Evolutionary conservation across 2,329 filamentous ascomycete genomes (phyloP), one percentile per base, ranked within the genome.

Genomic region (Alternaria infectoria): DNA sequence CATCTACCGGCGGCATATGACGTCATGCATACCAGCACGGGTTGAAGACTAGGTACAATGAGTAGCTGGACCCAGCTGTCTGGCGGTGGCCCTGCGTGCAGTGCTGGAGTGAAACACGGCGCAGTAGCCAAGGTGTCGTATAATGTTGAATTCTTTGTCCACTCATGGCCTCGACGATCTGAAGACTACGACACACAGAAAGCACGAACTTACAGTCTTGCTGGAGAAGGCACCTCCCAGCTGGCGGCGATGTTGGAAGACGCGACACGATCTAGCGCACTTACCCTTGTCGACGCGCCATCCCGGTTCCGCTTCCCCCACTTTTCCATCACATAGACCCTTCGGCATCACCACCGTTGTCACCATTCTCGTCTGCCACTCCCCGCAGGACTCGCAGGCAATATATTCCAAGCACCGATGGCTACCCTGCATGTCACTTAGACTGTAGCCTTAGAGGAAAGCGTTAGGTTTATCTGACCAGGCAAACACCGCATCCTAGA

Each of bases 71-170:
- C 2, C n/a, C 36, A 40, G 36, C 2, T 40, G 36, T 0, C 36
- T 40, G n/a, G 36, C 36, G 15, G 9, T 0, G 36, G 0, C 36
- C 36, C 36, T 40, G 1, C 36, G 9, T 40, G 36, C 36, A 1
- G 36, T 17, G 8, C 0, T 1, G 36, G n/a, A 0, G 0, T 40
- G 0, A 17, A 17, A 40, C 0, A 40, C 36, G 36, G n/a, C 9
- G 36, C 36, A 40, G 32, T 0, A 2, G 0, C 32, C 4, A 40
- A 40, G 0, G 2, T 40, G 2, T 10, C 1, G 8, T 0, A 40
- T 6, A 10, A 40, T 2, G 0, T n/a, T 36, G 13, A 1, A 2
- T 0, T 0, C 32, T 10, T 1, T 40, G 7, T 36, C 2, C 32
- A 36, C 32, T n/a, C 7, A 36, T 36, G 2, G 1, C 4, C 30